Evolutionary conservation across 768 basidiomycete genomes (phyloP).

Genomic region (Podaxis sp.): DNA sequence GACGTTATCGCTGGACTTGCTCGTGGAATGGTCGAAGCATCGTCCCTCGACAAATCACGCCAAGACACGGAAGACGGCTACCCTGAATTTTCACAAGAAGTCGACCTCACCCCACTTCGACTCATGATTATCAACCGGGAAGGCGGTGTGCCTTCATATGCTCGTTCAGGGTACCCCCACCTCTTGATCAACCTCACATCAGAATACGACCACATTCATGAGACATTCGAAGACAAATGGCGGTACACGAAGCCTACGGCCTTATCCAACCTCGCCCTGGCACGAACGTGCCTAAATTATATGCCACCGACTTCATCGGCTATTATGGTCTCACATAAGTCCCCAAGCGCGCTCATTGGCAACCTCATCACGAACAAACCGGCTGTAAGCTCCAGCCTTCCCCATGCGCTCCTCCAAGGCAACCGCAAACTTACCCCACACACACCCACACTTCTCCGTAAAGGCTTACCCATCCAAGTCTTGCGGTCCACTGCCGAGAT

Average conservation of each 20-base stretch:
- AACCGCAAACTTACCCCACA: conserved; percentile 84
- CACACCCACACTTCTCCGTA: conserved; percentile 91
- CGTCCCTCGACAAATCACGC: conserved; percentile 30
- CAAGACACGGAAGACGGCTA: conserved; percentile 33
- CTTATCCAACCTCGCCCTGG: conserved; percentile 80
- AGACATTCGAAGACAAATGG: conserved; percentile 85
- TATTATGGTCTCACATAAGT: conserved; percentile 96
- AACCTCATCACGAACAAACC: conserved; percentile 99
- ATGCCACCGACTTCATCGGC: conserved; percentile 96
- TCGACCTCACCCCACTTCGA: conserved; percentile 89
- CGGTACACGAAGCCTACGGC: conserved; percentile 76
- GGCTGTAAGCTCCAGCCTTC: conserved; percentile 91
- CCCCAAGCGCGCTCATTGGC: conserved; percentile 90
- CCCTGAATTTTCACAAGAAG: conserved; percentile 45
- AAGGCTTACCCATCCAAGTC: conserved; percentile 85
- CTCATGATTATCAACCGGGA: conserved; percentile 97
- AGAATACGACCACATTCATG: conserved; percentile 80
- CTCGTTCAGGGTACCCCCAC: conserved; percentile 91
- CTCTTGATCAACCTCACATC: conserved; percentile 92
- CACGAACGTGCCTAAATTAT: conserved; percentile 82
- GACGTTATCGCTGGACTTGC: conserved; percentile 87
- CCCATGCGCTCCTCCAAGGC: conserved; percentile 88
- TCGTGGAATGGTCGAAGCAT: conserved; percentile 75
- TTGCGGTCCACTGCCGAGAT: conserved; percentile 68
- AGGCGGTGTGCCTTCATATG: conserved; percentile 97